Base-by-base conservation (phyloP, 176 grass and related monocot species). In the Urochloa ruziziensis region DNA sequence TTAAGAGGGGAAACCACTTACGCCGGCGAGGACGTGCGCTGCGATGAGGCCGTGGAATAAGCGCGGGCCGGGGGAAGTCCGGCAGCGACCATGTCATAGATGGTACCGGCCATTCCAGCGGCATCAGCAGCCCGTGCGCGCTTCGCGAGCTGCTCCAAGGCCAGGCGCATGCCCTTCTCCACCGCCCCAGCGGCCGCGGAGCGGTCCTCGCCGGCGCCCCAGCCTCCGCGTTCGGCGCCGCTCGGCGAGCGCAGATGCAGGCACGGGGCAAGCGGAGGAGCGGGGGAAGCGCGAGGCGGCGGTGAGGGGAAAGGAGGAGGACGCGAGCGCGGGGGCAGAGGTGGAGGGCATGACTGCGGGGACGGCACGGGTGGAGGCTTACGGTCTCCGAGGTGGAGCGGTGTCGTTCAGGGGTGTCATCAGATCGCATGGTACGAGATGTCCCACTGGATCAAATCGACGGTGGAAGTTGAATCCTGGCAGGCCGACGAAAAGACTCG, bases 81-180 rank as follows among this genome's bases (percentile, higher is more conserved):
- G 8, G 96, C 96, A 21, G 96, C 96, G 61, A 98, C 93, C 96
- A 98, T 98, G 85, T 95, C 93, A 42, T 95, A 93, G 58, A 98
- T 98, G 43, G 90, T 88, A 79, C 92, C 87, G 10, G 91, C 71
- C 39, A 95, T 93, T 16, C 93, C 93, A 0, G 39, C 71, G 16
- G 78, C 79, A 23, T 98, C 86, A 4, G 82, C 84, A 0, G 63
- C 76, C 28, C 95, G 77, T 10, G 91, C 84, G 17, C 91, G 89
- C 83, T 90, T 81, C 78, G 90, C 82, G 24, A 97, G 89, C 68
- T 97, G 89, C 84, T 97, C 91, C 74, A 97, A 93, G 67, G 89
- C 74, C 17, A 93, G 83, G 44, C 94, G 85, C 28, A 97, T 84
- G 39, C 89, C 84, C 81, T 91, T 91, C 81, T 97, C 94, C 53